Evolutionary conservation across 139 green algal species (phyloP).

Genomic region (Chlamydomonas sphaeroides): DNA sequence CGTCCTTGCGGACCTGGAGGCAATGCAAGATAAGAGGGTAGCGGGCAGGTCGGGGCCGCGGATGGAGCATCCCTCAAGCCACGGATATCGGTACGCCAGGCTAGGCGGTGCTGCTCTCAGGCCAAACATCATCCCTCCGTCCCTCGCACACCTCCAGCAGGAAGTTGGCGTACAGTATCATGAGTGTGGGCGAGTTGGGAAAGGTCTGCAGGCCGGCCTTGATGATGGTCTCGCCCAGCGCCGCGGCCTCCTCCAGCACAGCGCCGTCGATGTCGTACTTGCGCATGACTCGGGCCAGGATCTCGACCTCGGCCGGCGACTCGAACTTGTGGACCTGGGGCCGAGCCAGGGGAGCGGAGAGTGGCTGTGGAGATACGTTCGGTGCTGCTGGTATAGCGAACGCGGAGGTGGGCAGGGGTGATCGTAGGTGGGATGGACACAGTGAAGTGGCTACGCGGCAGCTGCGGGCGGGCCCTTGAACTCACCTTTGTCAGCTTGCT

Average conservation of each 20-base stretch:
- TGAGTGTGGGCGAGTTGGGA: constrained; percentile 28
- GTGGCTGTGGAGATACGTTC: too few relatives aligned
- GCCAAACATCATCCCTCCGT: too few relatives aligned
- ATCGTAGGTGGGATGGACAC: neutral
- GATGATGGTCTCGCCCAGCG: constrained; percentile 40
- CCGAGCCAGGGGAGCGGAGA: too few relatives aligned
- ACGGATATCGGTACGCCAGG: too few relatives aligned
- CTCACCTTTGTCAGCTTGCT: constrained; percentile 1
- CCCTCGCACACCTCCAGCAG: neutral
- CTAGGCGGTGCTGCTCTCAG: too few relatives aligned
- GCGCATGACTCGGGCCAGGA: constrained; percentile 14
- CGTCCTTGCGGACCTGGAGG: neutral
- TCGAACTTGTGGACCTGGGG: neutral
- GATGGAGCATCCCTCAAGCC: too few relatives aligned
- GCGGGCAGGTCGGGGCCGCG: too few relatives aligned
- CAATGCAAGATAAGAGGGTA: too few relatives aligned
- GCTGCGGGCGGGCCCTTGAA: neutral
- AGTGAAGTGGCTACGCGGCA: neutral
- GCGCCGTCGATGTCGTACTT: constrained; percentile 36
- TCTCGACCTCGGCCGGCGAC: neutral
- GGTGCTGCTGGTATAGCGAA: neutral
- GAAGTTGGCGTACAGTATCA: constrained; percentile 26
- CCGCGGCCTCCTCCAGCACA: constrained; percentile 10
- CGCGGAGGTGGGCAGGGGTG: too few relatives aligned
- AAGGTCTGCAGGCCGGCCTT: constrained; percentile 44